phyloP scores from a whole-genome alignment of 73 alveolate genomes.

The Symbiodinium natans region DNA sequence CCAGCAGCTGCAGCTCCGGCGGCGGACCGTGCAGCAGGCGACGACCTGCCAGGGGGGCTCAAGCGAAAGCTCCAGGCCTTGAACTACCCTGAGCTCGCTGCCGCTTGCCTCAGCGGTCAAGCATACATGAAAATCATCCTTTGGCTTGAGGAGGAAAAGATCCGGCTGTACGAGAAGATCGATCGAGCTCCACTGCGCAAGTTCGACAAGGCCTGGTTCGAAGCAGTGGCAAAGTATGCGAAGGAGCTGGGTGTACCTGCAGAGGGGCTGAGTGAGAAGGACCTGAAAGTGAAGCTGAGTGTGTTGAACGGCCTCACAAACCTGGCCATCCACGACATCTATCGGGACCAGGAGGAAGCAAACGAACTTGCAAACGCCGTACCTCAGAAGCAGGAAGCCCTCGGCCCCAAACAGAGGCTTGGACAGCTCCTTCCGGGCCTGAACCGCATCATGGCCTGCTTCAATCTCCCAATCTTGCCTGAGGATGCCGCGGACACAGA shows the following conservation, averaged over 20 bases:
- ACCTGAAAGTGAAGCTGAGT: constrained; percentile 30
- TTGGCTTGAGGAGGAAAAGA: constrained; percentile 80
- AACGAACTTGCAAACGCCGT: constrained; percentile 53
- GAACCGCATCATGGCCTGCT: not conserved
- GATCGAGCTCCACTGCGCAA: constrained; percentile 86
- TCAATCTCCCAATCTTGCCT: not conserved
- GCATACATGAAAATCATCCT: constrained; percentile 83
- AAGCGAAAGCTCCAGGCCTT: constrained; percentile 18
- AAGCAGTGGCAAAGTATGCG: constrained; percentile 57
- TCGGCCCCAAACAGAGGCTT: constrained; percentile 59
- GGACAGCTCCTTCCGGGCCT: constrained; percentile 56
- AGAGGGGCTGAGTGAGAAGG: constrained; percentile 50
- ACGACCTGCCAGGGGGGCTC: not conserved
- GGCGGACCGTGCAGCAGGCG: too few species aligned
- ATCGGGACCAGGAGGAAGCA: constrained; percentile 83
- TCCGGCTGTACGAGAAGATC: constrained; percentile 69
- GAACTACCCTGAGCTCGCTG: not conserved
- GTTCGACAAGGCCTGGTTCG: constrained; percentile 52
- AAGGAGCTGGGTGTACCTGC: constrained; percentile 88
- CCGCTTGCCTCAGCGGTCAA: constrained; percentile 5
- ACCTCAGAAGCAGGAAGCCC: not conserved
- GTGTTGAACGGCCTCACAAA: constrained; percentile 76
- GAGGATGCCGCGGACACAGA: not conserved
- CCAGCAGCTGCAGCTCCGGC: too few species aligned
- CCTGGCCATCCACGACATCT: constrained; percentile 72